Evolutionary conservation across 163 green algal species (phyloP).

Genomic region (Scenedesmus sp.): DNA sequence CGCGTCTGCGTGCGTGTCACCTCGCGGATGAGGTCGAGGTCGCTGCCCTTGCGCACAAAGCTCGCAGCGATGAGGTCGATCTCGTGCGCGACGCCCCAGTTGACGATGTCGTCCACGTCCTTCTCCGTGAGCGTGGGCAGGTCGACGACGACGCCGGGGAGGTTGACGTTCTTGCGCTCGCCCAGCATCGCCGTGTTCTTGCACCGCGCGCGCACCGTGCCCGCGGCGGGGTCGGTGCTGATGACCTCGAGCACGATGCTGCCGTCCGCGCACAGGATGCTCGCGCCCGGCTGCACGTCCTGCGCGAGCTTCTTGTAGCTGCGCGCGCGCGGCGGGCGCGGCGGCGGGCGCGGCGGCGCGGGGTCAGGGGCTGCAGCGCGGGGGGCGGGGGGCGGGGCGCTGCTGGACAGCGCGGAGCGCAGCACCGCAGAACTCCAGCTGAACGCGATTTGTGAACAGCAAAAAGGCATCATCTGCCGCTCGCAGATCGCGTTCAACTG

Average conservation of each 20-base stretch:
- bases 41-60: slow-evolving; percentile 92
- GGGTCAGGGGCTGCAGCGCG: no score
- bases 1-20: no score
- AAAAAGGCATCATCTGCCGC: no score
- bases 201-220: slow-evolving; percentile 82
- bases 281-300: slow-evolving; percentile 87
- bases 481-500: background rate
- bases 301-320: slow-evolving; percentile 87
- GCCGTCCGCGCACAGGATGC: slow-evolving; percentile 95
- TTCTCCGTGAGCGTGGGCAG: slow-evolving; percentile 96
- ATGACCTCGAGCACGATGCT: slow-evolving; percentile 95
- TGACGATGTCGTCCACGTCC: slow-evolving; percentile 88
- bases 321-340: background rate
- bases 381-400: no score
- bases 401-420: no score
- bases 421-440: background rate
- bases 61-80: slow-evolving; percentile 97
- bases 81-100: slow-evolving; percentile 94
- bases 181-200: slow-evolving; percentile 91
- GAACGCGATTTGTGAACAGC: background rate
- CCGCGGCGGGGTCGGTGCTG: slow-evolving; percentile 72
- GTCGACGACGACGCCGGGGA: slow-evolving; percentile 88
- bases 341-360: no score
- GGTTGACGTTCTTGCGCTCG: slow-evolving; percentile 35
- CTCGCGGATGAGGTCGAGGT: slow-evolving; percentile 88